Evolutionary conservation across 1,284 basidiomycete genomes (phyloP).

Genomic region (Psilocybe mexicana): DNA sequence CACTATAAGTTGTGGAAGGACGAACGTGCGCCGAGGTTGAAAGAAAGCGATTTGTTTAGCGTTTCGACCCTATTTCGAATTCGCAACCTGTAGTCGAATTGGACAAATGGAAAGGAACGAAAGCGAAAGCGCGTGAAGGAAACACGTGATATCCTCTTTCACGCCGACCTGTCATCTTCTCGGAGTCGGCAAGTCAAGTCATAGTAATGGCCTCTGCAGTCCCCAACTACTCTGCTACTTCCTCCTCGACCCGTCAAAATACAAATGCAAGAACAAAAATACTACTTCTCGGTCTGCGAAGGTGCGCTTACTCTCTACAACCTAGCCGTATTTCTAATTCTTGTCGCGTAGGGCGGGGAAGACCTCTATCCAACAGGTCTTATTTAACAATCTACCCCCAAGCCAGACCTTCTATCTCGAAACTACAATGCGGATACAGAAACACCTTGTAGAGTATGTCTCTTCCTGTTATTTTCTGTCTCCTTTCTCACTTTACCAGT

Average conservation of each 20-base stretch:
- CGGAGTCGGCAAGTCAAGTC: not conserved
- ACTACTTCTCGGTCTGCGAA: conserved; percentile 77
- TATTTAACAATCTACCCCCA: conserved; percentile 83
- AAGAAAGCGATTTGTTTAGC: not conserved
- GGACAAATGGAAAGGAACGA: no score
- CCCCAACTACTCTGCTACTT: conserved; percentile 35
- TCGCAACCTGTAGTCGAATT: no score
- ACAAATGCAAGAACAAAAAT: conserved; percentile 60
- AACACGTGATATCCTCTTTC: not conserved
- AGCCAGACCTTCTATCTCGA: conserved; percentile 94
- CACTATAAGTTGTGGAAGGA: conserved; percentile 12
- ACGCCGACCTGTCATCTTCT: not conserved
- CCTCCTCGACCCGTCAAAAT: conserved; percentile 24
- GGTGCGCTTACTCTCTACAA: conserved; percentile 51
- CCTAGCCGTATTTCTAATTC: conserved; percentile 9
- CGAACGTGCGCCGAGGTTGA: conserved; percentile 30
- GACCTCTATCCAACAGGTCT: conserved; percentile 88
- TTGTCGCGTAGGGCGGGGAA: conserved; percentile 74
- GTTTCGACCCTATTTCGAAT: not conserved
- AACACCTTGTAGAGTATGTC: conserved; percentile 81
- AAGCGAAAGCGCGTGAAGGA: no score
- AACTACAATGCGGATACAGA: conserved; percentile 76
- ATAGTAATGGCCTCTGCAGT: conserved; percentile 26
- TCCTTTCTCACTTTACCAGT: conserved; percentile 40
- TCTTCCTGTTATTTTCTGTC: not conserved